phyloP scores from a whole-genome alignment of 345 rosid genomes.

The Carallia brachiata region DNA sequence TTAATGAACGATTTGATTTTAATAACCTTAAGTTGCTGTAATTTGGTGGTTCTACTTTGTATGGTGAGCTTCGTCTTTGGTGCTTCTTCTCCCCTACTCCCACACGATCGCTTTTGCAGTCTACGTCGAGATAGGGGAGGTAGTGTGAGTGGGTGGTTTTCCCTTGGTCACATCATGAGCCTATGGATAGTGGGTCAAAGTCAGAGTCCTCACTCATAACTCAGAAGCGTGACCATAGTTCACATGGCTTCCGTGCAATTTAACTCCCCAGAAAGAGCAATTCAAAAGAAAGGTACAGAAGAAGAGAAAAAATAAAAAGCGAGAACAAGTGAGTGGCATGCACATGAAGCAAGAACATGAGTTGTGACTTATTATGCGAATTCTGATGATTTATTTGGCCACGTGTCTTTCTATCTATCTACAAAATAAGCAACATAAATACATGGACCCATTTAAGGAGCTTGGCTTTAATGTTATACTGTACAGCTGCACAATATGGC shows the following conservation, averaged over 20 bases:
- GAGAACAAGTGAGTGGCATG: not conserved
- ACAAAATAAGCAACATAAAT: not conserved
- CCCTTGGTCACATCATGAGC: not conserved
- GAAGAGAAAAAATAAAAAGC: not conserved
- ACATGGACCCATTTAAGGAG: no score
- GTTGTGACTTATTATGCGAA: not conserved
- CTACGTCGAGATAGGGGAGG: no score
- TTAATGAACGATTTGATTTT: no score
- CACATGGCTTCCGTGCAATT: not conserved
- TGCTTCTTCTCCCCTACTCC: no score
- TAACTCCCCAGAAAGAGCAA: not conserved
- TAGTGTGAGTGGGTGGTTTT: not conserved
- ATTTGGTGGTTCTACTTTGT: no score
- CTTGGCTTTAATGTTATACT: no score
- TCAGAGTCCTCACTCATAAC: not conserved
- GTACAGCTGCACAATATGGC: no score
- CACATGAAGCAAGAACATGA: no score
- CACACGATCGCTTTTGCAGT: no score
- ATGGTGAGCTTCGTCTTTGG: no score
- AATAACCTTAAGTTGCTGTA: no score
- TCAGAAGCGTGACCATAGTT: not conserved
- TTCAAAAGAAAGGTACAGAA: not conserved
- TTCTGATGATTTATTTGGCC: constrained; percentile 3
- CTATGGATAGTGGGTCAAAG: not conserved
- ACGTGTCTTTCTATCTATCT: not conserved